These are phyloP conservation scores for Fonticula alba DNA, from an alignment of 78 protist species.

Conservation along the genomic window DNA sequence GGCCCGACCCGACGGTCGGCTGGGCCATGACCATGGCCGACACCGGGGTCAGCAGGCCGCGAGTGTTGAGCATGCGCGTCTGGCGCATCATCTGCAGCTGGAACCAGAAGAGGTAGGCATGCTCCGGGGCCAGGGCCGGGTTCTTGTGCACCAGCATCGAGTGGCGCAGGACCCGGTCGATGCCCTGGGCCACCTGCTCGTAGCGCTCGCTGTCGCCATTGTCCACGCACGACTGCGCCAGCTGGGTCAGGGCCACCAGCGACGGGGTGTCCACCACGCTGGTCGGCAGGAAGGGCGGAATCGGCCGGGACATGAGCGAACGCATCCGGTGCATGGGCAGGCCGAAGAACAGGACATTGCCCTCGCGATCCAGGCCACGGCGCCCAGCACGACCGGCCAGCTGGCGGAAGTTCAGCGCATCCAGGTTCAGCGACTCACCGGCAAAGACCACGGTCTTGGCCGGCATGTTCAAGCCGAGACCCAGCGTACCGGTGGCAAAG, in stretches of 20 bases:
- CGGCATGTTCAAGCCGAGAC: constrained; percentile 76
- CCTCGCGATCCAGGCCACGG: constrained; percentile 54
- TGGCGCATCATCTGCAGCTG: too few species aligned
- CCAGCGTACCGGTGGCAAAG: constrained; percentile 51
- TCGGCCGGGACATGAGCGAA: constrained; percentile 7
- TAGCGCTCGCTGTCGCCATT: neutral
- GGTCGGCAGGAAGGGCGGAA: constrained; percentile 17
- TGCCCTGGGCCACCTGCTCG: neutral
- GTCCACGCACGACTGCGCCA: neutral
- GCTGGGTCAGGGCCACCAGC: neutral
- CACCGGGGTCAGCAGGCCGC: too few species aligned
- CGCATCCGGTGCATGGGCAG: constrained; percentile 4
- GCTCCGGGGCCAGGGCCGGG: neutral
- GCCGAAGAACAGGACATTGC: constrained; percentile 44
- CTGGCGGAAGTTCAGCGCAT: constrained; percentile 50
- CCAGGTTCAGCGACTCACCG: constrained; percentile 37
- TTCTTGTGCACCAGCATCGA: too few species aligned
- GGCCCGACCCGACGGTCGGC: neutral
- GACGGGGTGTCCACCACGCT: constrained; percentile 8
- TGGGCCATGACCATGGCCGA: neutral
- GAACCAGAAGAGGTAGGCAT: too few species aligned
- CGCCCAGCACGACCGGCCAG: constrained; percentile 81
- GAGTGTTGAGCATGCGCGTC: too few species aligned
- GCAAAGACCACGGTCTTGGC: constrained; percentile 44
- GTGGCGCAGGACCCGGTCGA: neutral